Percentiles rank a stretch among this genome's conserved stretches.
phyloP scores from a whole-genome alignment of 805 yeast genomes.

The Candida cerambycidarum region DNA sequence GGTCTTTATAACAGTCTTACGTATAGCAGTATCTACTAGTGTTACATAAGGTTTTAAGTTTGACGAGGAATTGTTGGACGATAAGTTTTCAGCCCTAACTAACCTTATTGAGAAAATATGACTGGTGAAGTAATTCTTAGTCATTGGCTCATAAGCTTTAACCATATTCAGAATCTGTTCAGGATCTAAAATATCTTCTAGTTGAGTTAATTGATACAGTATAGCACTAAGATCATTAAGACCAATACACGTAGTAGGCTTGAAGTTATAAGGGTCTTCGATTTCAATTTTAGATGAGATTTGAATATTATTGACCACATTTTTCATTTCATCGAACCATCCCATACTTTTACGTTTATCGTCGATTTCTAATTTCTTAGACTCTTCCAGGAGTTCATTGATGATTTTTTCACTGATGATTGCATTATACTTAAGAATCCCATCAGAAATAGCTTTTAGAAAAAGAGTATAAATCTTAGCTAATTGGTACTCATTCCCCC shows the following conservation, averaged over 20 bases:
- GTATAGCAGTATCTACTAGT: constrained; percentile 53
- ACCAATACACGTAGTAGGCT: constrained; percentile 67
- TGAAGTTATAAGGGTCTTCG: constrained; percentile 56
- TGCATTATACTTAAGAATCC: constrained; percentile 52
- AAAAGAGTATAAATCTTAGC: constrained; percentile 62
- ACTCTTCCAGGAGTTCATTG: constrained; percentile 40
- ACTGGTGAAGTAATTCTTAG: constrained; percentile 35
- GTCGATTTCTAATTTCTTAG: constrained; percentile 20
- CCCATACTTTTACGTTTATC: constrained; percentile 24
- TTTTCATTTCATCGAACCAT: constrained; percentile 56
- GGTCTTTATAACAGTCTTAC: constrained; percentile 66
- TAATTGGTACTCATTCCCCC: constrained; percentile 65
- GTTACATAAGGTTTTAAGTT: constrained; percentile 64
- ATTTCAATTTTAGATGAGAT: constrained; percentile 33
- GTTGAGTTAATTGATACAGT: constrained; percentile 45
- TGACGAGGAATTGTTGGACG: constrained; percentile 18
- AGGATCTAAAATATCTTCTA: constrained; percentile 60
- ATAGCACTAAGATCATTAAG: constrained; percentile 63
- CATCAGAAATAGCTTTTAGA: constrained; percentile 62
- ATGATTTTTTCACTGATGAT: constrained; percentile 36
- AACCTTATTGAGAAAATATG: constrained; percentile 65
- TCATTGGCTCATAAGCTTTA: constrained; percentile 29
- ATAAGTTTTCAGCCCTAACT: constrained; percentile 60
- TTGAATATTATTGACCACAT: constrained; percentile 45
- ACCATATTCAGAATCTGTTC: constrained; percentile 51